Base-by-base conservation (phyloP, 176 grass and related monocot genomes). In the Oryza coarctata region DNA sequence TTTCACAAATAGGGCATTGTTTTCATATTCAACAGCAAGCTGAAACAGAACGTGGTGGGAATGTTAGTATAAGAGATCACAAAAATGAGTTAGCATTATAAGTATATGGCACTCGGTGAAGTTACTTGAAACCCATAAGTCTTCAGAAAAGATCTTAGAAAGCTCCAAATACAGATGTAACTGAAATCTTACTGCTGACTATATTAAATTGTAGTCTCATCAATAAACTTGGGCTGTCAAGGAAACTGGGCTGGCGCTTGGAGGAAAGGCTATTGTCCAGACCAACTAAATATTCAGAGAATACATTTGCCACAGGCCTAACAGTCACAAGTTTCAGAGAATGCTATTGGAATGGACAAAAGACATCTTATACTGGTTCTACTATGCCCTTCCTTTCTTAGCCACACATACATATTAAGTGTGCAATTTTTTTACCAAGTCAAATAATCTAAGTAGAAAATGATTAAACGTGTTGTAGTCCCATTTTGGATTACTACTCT, bases 11-110 rank as follows among this genome's bases (percentile, higher is more conserved):
- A 90, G 50, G 27, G 82, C 89, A 15, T 79, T 93, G 70, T 83
- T 80, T 63, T 89, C 92, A 12, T 95, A 95, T 63, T 99, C 96
- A 38, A 99, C 90, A 0, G 88, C 92, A 75, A 99, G 90, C 92
- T 94, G 71, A 75, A 75, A 78, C 22, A 82, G 3, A 20, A 55
- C 8, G 80, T 76, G 76, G 30, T 30, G 68, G 34, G 68, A 73
- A 83, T 80, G 28, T 14, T 39, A 65, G 62, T 85, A 28, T 40
- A 41, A 38, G 30, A 70, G 15, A 6, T 29, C 4, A 8, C 15
- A 36, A 43, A 70, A 74, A 28, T 49, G 14, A 66, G 13, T 83
- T 50, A 23, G 52, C 7, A 10, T 58, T 58, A 58, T 23, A 22
- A 57, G 4, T 20, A 50, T 58, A 58, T 58, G 22, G 7, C 20